Percentiles rank a stretch among this genome's conserved stretches.
These are phyloP conservation scores for Ganoderma sinense DNA, from an alignment of 1,284 basidiomycete species.

Conservation along the genomic window DNA sequence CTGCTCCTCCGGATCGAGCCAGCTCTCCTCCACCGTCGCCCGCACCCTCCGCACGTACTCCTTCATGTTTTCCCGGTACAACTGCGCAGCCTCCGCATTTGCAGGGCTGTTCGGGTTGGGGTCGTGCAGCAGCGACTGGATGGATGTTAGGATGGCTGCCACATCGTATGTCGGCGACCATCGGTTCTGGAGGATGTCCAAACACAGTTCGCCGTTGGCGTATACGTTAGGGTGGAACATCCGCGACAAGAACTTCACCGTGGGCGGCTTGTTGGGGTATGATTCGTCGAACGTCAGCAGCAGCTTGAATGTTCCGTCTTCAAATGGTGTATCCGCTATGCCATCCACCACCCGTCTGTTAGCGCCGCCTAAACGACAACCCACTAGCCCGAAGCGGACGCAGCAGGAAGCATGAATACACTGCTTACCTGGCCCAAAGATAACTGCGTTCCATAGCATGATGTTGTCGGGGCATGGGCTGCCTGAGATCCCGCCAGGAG, in stretches of 20 bases:
- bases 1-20: constrained; percentile 85
- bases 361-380: constrained; percentile 4
- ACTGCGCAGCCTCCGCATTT: constrained; percentile 95
- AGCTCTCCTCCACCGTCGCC: constrained; percentile 90
- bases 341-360: neutral
- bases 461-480: constrained; percentile 98
- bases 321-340: constrained; percentile 95
- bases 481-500: constrained; percentile 95
- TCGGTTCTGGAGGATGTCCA: constrained; percentile 97
- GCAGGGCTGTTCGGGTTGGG: constrained; percentile 98
- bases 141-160: constrained; percentile 95
- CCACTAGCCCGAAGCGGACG: neutral
- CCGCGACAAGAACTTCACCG: constrained; percentile 94
- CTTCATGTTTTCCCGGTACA: constrained; percentile 99
- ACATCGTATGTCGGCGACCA: constrained; percentile 99
- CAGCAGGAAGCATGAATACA: neutral
- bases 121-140: constrained; percentile 95
- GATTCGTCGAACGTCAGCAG: constrained; percentile 96
- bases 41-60: constrained; percentile 95
- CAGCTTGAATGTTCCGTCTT: constrained; percentile 98
- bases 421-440: constrained; percentile 91
- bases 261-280: constrained; percentile 98
- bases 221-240: constrained; percentile 99
- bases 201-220: constrained; percentile 96
- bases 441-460: constrained; percentile 99